A percentile compares a stretch with the other conserved stretches of the same genome.
These are phyloP conservation scores for Sporothrix brasiliensis DNA, from an alignment of 2,329 filamentous ascomycete genomes.

Conservation along the genomic window DNA sequence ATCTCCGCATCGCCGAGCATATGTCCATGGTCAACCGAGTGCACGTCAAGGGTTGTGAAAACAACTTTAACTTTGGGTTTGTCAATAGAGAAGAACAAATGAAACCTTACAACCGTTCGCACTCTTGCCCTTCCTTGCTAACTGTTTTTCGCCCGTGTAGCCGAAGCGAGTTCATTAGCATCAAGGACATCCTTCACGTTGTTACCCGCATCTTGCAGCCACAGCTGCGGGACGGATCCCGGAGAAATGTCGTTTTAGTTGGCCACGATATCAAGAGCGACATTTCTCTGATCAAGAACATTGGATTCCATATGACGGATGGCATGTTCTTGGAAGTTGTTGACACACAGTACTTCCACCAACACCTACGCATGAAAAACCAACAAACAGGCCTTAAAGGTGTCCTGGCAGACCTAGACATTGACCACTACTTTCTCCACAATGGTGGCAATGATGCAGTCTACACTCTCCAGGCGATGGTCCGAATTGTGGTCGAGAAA, in stretches of 20 bases:
- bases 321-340: slow-evolving; percentile 63
- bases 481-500: slow-evolving; percentile 58
- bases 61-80: slow-evolving; percentile 70
- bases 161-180: slow-evolving; percentile 44
- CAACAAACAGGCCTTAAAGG: slow-evolving; percentile 60
- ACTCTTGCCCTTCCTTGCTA: background rate
- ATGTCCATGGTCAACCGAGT: slow-evolving; percentile 65
- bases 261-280: slow-evolving; percentile 75
- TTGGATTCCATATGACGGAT: slow-evolving; percentile 65
- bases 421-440: slow-evolving; percentile 69
- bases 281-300: slow-evolving; percentile 63
- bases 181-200: slow-evolving; percentile 42
- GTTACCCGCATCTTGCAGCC: slow-evolving; percentile 40
- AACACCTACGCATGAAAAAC: slow-evolving; percentile 58
- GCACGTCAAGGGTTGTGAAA: slow-evolving; percentile 73
- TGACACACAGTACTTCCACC: slow-evolving; percentile 75
- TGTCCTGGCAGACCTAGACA: slow-evolving; percentile 66
- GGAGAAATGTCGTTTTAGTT: slow-evolving; percentile 66
- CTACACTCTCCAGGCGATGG: slow-evolving; percentile 74
- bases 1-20: slow-evolving; percentile 76
- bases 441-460: slow-evolving; percentile 87
- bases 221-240: slow-evolving; percentile 20
- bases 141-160: background rate
- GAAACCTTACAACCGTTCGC: background rate
- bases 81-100: background rate